phyloP scores from a whole-genome alignment of 2,329 filamentous ascomycete genomes.

The Orbilia ellipsospora region DNA sequence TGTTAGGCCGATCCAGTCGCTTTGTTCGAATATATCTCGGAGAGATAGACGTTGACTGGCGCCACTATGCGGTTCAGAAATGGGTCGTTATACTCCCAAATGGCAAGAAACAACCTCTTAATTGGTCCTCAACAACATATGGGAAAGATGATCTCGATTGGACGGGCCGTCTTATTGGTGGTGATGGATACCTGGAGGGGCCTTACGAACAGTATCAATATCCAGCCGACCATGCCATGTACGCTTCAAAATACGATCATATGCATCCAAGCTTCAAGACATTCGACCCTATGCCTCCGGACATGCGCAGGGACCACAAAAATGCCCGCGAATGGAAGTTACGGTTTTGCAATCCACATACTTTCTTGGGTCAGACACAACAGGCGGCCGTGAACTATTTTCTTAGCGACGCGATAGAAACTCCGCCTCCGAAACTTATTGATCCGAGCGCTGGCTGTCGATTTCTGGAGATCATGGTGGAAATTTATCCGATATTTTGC shows the following conservation, averaged over 20 bases:
- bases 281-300: slow-evolving; percentile 49
- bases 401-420: slow-evolving; percentile 14
- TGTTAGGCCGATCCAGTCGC: slow-evolving; percentile 43
- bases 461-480: slow-evolving; percentile 49
- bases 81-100: slow-evolving; percentile 51
- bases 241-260: slow-evolving; percentile 26
- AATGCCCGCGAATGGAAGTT: slow-evolving; percentile 46
- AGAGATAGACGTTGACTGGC: slow-evolving; percentile 52
- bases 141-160: slow-evolving; percentile 43
- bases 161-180: slow-evolving; percentile 42
- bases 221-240: slow-evolving; percentile 13
- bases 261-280: slow-evolving; percentile 46
- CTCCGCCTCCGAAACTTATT: slow-evolving; percentile 30
- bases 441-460: slow-evolving; percentile 30
- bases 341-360: slow-evolving; percentile 51
- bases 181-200: slow-evolving; percentile 40
- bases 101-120: slow-evolving; percentile 44
- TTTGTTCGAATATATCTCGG: slow-evolving; percentile 49
- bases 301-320: slow-evolving; percentile 26
- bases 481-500: slow-evolving; percentile 50
- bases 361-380: slow-evolving; percentile 46
- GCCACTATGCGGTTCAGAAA: slow-evolving; percentile 47
- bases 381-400: slow-evolving; percentile 52
- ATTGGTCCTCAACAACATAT: slow-evolving; percentile 38
- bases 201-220: slow-evolving; percentile 53